Conservation (phyloP, 2,329 filamentous ascomycete genomes). For the Eurotiales sp. region DNA sequence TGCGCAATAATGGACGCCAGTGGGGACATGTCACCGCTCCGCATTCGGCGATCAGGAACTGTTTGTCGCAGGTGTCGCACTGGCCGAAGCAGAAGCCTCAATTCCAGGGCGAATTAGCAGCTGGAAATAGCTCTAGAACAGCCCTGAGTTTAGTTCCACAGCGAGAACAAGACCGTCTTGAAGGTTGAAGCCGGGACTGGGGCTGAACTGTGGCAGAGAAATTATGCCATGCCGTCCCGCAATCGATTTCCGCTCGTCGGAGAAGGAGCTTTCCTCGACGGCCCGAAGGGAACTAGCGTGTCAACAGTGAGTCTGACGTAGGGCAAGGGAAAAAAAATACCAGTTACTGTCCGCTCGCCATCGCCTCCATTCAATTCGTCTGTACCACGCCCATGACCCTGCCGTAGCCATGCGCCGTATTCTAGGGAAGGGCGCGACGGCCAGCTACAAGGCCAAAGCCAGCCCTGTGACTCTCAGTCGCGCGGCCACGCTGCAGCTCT, state of each 20-base stretch:
- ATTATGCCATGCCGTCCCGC: background rate
- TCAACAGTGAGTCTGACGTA: slow-evolving; percentile 16
- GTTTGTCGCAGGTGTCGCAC: background rate
- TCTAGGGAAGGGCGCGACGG: slow-evolving; percentile 32
- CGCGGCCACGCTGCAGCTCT: slow-evolving; percentile 12
- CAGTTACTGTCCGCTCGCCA: slow-evolving; percentile 4
- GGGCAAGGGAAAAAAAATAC: slow-evolving; percentile 2
- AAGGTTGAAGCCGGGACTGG: background rate
- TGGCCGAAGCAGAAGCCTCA: background rate
- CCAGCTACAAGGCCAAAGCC: slow-evolving; percentile 31
- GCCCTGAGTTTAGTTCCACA: background rate
- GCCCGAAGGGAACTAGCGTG: slow-evolving; percentile 9
- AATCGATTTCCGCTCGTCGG: slow-evolving; percentile 7
- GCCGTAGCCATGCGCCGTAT: slow-evolving; percentile 31
- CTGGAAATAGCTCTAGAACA: background rate
- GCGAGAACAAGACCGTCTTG: background rate
- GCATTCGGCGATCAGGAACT: slow-evolving; percentile 14
- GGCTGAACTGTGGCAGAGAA: too few species aligned
- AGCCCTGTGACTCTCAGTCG: slow-evolving; percentile 20
- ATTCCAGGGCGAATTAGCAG: background rate
- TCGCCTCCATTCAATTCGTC: slow-evolving; percentile 2
- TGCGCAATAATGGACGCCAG: slow-evolving; percentile 12
- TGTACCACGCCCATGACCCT: slow-evolving; percentile 12
- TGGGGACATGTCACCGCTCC: slow-evolving; percentile 13
- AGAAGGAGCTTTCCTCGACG: slow-evolving; percentile 5